Evolutionary conservation across 129 eudicot species (phyloP).

Genomic region (Oenanthe sinensis): DNA sequence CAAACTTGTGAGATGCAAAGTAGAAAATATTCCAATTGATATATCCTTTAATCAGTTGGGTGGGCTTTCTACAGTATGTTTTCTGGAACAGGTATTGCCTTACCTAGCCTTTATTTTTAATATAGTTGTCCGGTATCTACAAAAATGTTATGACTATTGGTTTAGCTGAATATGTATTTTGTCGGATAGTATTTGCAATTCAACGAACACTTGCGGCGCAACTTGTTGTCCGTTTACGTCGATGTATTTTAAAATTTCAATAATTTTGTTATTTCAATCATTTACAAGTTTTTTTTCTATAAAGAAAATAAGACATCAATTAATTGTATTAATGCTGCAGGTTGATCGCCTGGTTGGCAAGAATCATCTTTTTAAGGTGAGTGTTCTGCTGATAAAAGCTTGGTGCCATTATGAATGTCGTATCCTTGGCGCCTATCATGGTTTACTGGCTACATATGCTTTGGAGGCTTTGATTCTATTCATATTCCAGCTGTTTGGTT

Average conservation of each 20-base stretch:
- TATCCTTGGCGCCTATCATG: conserved; percentile 63
- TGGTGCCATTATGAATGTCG: conserved; percentile 93
- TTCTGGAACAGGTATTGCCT: conserved; percentile 71
- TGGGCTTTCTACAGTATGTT: conserved; percentile 76
- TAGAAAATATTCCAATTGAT: conserved; percentile 40
- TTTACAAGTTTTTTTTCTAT: neutral
- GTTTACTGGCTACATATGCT: conserved; percentile 82
- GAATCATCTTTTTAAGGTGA: conserved; percentile 74
- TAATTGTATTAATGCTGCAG: conserved; percentile 25
- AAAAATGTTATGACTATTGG: no score
- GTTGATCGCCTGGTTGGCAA: conserved; percentile 58
- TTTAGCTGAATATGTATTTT: no score
- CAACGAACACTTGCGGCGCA: no score
- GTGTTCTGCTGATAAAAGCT: conserved; percentile 66
- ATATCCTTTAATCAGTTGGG: conserved; percentile 82
- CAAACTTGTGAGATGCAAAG: conserved; percentile 76
- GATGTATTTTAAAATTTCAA: no score
- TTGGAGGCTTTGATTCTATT: conserved; percentile 65
- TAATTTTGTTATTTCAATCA: neutral
- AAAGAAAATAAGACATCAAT: neutral
- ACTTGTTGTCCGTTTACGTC: no score
- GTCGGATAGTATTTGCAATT: no score
- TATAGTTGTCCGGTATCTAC: no score
- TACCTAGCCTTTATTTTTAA: no score
- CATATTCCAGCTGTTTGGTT: conserved; percentile 44